These are phyloP conservation scores for Dicorynia guianensis DNA, from an alignment of 306 rosid genomes.

Conservation along the genomic window DNA sequence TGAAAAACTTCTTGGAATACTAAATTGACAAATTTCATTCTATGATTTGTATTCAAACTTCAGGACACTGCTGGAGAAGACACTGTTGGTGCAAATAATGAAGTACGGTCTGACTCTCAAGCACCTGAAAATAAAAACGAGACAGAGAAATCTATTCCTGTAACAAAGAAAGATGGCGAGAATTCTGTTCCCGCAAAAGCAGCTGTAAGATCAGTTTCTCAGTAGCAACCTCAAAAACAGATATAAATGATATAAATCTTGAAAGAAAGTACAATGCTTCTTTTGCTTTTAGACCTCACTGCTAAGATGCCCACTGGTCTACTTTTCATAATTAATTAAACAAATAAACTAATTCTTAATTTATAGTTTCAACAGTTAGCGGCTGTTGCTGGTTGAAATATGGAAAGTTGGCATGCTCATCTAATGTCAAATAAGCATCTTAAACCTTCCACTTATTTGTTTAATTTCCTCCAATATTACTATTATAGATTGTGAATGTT, in stretches of 20 bases:
- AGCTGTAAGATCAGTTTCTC: slow-evolving; percentile 40
- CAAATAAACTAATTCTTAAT: not conserved
- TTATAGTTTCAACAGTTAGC: not conserved
- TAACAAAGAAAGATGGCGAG: slow-evolving; percentile 59
- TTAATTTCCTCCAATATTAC: not conserved
- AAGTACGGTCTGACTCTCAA: slow-evolving; percentile 47
- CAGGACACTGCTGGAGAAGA: slow-evolving; percentile 58
- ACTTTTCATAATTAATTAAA: not conserved
- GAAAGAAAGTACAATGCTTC: not conserved
- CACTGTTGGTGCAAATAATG: slow-evolving; percentile 50
- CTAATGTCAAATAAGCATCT: not conserved
- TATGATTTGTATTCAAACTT: slow-evolving; percentile 6
- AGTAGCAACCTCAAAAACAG: slow-evolving; percentile 1
- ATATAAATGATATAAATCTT: not conserved
- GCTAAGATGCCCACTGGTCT: not conserved
- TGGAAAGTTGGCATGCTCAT: not conserved
- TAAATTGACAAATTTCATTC: slow-evolving; percentile 8
- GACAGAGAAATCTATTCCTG: slow-evolving; percentile 56
- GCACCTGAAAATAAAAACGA: slow-evolving; percentile 57
- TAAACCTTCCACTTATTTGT: not conserved
- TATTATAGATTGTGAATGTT: not conserved
- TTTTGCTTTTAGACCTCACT: not conserved
- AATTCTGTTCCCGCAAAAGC: slow-evolving; percentile 56
- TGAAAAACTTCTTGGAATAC: not conserved
- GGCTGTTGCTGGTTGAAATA: not conserved